Percentiles rank a stretch among this genome's conserved stretches.
These are phyloP conservation scores for Boletellus emodensis DNA, from an alignment of 768 basidiomycete species.

Conservation along the genomic window DNA sequence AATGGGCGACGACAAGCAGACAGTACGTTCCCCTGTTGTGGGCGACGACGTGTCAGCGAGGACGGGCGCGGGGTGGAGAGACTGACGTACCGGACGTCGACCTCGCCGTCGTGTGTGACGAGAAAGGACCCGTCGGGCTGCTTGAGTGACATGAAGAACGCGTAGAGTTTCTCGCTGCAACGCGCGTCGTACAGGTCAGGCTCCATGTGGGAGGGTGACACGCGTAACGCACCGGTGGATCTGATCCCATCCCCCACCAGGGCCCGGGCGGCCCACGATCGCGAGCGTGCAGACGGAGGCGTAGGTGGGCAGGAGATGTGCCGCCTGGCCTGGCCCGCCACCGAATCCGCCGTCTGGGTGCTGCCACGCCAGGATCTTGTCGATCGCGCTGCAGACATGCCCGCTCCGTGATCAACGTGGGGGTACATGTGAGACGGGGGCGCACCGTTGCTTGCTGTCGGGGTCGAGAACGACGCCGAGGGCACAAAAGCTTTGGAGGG, in stretches of 20 bases:
- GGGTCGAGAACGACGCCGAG: constrained; percentile 79
- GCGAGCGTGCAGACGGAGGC: constrained; percentile 82
- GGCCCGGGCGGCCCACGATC: constrained; percentile 71
- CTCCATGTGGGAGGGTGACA: no score
- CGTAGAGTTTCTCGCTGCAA: constrained; percentile 67
- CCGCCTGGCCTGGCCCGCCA: constrained; percentile 84
- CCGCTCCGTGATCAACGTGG: no score
- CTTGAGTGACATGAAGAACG: constrained; percentile 90
- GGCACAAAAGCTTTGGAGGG: constrained; percentile 74
- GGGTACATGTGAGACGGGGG: background rate
- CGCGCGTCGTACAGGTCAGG: background rate
- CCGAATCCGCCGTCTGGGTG: constrained; percentile 87
- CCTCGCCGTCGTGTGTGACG: constrained; percentile 82
- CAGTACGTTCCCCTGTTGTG: constrained; percentile 84
- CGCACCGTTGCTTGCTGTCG: constrained; percentile 67
- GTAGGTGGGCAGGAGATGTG: constrained; percentile 89
- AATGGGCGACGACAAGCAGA: constrained; percentile 74
- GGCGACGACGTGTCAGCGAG: background rate
- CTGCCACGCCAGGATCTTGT: constrained; percentile 78
- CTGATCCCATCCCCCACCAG: constrained; percentile 78
- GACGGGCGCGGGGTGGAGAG: background rate
- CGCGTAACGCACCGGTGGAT: constrained; percentile 63
- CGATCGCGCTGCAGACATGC: constrained; percentile 52
- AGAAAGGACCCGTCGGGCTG: constrained; percentile 91
- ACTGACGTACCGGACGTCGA: constrained; percentile 78